Base-by-base conservation (phyloP, 2,329 filamentous ascomycete genomes). In the Fusarium praegraminearum region DNA sequence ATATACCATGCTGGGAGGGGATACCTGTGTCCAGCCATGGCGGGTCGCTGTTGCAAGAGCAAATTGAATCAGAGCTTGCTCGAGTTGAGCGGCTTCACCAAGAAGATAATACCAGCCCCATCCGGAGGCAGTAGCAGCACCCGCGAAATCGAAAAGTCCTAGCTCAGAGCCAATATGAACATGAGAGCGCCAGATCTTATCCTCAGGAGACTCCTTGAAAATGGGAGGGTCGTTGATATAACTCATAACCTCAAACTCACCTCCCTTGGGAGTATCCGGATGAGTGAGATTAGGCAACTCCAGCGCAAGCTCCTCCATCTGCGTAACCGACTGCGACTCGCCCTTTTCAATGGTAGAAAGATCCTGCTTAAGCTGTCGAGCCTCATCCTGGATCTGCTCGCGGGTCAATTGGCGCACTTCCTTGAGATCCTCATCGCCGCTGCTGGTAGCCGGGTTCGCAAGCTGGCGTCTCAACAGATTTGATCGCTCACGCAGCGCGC, bases 51-150 rank as follows among this genome's bases (percentile, higher is more conserved):
- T 87, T 12, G 86, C 85, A 5, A 98, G 85, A 0, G 96, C 91
- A 78, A 97, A 98, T 78, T 95, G 91, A 15, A 98, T 83, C 5
- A 99, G 86, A 0, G 96, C 96, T 77, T 98, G 95, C 81, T 99
- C 96, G n/a, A 99, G 87, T 78, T 96, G 88, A 0, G 94, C 94
- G 11, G 90, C 96, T 76, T 97, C 94, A 76, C 95, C 93, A n/a
- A 93, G 84, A 13, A 99, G 88, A 80, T 94, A 98, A 82, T 99
- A 99, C 93, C 94, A 99, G 2, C 96, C 96, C 95, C 95, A 99
- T 38, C 96, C 96, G 5, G 91, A 93, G 2, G 93, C 90, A n/a
- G 87, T 89, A 3, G 91, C 91, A 7, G 94, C 93, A 62, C 87
- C 90, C 7, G 91, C 85, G 76, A 99, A 98, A 81, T 99, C 95